phyloP scores from a whole-genome alignment of 148 eudicot species.

The Tetragonia tetragonoides region DNA sequence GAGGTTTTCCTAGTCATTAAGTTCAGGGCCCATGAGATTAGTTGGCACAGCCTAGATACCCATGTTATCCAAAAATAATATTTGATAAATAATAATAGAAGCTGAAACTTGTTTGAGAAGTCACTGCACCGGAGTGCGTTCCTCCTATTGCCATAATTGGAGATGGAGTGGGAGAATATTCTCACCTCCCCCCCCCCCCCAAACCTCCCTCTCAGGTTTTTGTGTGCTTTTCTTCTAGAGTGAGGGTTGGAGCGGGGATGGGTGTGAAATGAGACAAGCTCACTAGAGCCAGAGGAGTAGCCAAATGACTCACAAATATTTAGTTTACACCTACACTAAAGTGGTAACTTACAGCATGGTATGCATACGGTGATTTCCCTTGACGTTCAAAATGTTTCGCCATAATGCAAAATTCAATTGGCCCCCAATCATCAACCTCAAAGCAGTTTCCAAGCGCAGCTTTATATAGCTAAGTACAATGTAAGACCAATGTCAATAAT shows the following conservation, averaged over 20 bases:
- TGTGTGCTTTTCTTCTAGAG: too few species aligned
- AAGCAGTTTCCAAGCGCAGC: slow-evolving; percentile 88
- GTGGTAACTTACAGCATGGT: slow-evolving; percentile 76
- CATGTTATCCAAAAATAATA: too few species aligned
- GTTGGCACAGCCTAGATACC: too few species aligned
- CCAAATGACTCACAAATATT: neutral
- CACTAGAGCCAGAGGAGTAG: neutral
- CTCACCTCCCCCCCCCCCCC: too few species aligned
- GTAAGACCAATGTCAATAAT: slow-evolving; percentile 13
- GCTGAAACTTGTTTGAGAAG: too few species aligned
- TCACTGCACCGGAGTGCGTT: too few species aligned
- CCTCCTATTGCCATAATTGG: neutral
- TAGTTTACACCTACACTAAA: neutral
- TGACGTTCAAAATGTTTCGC: slow-evolving; percentile 94
- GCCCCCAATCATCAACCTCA: slow-evolving; percentile 95
- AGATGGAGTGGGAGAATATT: neutral
- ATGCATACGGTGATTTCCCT: slow-evolving; percentile 93
- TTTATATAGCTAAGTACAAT: slow-evolving; percentile 60
- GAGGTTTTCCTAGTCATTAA: too few species aligned
- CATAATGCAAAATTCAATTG: slow-evolving; percentile 78
- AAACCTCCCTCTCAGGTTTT: too few species aligned
- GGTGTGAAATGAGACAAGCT: neutral
- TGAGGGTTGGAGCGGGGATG: neutral
- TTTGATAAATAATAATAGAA: too few species aligned
- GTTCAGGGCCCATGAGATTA: too few species aligned